Evolutionary conservation across 208 protist genomes (phyloP).

Genomic region (Trypanosoma boissoni): DNA sequence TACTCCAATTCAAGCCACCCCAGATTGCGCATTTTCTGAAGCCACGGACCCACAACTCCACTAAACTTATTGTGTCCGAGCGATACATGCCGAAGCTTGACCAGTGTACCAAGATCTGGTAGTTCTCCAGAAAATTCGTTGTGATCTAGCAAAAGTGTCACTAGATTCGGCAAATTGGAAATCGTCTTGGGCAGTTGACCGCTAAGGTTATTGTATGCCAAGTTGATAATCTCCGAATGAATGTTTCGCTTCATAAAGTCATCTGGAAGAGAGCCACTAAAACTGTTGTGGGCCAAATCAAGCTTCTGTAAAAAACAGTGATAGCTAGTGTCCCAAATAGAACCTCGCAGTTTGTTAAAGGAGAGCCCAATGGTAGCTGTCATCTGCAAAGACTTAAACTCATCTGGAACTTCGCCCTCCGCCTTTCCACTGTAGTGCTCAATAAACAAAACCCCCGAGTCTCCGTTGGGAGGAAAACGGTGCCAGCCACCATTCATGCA

Average conservation of each 20-base stretch:
- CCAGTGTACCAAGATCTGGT: constrained; percentile 11
- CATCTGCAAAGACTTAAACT: constrained; percentile 28
- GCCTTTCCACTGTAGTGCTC: constrained; percentile 24
- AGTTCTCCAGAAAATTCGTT: constrained; percentile 20
- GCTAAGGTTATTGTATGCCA: constrained; percentile 19
- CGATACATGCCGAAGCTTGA: constrained; percentile 14
- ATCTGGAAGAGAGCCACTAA: constrained; percentile 11
- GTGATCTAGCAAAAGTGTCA: constrained; percentile 15
- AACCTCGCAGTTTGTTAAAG: constrained; percentile 17
- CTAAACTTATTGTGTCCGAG: constrained; percentile 18
- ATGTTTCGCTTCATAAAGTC: constrained; percentile 24
- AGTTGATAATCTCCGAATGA: constrained; percentile 20
- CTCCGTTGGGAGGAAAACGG: constrained; percentile 8
- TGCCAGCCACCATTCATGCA: constrained; percentile 20
- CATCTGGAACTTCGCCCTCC: constrained; percentile 13
- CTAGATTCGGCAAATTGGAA: constrained; percentile 1
- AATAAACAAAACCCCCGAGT: constrained; percentile 15
- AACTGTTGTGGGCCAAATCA: constrained; percentile 22
- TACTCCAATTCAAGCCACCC: constrained; percentile 15
- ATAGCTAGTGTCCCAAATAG: constrained; percentile 25
- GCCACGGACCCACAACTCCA: constrained; percentile 10
- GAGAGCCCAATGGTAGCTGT: constrained; percentile 8
- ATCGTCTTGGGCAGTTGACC: constrained; percentile 10
- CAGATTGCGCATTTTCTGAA: constrained; percentile 8
- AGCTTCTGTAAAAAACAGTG: constrained; percentile 22